Evolutionary conservation across 192 early-diverging fungal species (phyloP), one percentile per base, ranked within the genome.

Genomic region (Backusella tuberculispora): DNA sequence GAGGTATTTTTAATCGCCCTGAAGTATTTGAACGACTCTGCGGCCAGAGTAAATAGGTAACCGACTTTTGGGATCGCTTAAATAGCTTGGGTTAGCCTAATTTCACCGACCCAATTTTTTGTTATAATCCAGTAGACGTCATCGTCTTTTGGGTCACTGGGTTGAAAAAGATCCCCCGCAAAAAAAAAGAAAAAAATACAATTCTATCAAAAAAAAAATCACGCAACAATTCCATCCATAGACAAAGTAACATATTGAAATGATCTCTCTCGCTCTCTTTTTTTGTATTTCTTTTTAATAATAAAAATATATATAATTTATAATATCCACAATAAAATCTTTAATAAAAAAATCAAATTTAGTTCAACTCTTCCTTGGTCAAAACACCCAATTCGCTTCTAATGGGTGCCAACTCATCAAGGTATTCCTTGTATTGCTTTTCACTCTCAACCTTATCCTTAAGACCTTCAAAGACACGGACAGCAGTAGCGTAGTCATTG

Each of bases 381-480:
- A 90, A 84, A 67, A 98, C 83, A 72, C 98, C 98, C 41, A 97
- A 88, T 85, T 99, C 92, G 42, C 88, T 85, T 84, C 91, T 88
- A 73, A 97, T 82, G 7, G 97, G 96, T 81, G 90, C 91, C 75
- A 98, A 89, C 74, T 93, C 94, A 76, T 90, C 83, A 43, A 98
- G 78, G 88, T 99, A 99, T 80, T 94, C 86, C 79, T 95, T 74
- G 86, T 96, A 99, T 82, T 97, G 90, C 69, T 84, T 84, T 72
- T 92, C 88, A 84, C 90, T 95, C 78, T 93, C 89, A 26, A 92
- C 89, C 89, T 96, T 97, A 72, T 90, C 88, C 88, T 97, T 92
- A 53, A 99, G 78, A 72, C 92, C 98, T 84, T 99, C 98, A 77
- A 99, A 90, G 71, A 97, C 90, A 67, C 98, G 92, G 40, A 97